A percentile compares a stretch with the other conserved stretches of the same genome.
phyloP scores from a whole-genome alignment of 257 asterid species.

The Solanum lycopersicoides region DNA sequence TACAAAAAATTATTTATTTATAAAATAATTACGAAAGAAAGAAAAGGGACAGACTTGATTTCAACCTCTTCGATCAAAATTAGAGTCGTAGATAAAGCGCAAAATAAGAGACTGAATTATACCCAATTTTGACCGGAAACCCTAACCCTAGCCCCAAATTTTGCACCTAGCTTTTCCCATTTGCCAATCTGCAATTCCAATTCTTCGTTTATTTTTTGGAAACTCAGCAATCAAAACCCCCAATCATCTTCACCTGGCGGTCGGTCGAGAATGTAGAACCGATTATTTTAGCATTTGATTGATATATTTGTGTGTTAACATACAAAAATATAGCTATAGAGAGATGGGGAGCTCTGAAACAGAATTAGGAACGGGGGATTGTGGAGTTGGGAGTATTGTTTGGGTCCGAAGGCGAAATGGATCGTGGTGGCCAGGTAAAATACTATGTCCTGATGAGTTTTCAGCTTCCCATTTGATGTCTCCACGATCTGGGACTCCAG shows the following conservation, averaged over 20 bases:
- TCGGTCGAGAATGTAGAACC: background rate
- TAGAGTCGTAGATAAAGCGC: background rate
- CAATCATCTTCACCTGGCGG: background rate
- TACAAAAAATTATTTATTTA: background rate
- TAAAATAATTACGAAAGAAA: background rate
- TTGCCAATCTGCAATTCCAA: slow-evolving; percentile 8
- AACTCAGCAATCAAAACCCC: slow-evolving; percentile 27
- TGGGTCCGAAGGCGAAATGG: slow-evolving; percentile 99
- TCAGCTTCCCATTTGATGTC: slow-evolving; percentile 67
- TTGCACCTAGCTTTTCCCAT: slow-evolving; percentile 15
- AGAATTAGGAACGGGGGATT: slow-evolving; percentile 47
- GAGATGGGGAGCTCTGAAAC: slow-evolving; percentile 73
- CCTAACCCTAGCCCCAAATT: slow-evolving; percentile 42
- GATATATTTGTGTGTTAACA: background rate
- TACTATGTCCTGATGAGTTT: slow-evolving; percentile 82
- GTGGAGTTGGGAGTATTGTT: slow-evolving; percentile 91
- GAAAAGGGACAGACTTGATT: background rate
- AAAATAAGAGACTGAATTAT: background rate
- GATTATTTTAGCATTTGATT: slow-evolving; percentile 1
- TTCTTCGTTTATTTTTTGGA: slow-evolving; percentile 23
- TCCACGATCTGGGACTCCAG: slow-evolving; percentile 98
- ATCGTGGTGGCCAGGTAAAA: slow-evolving; percentile 99
- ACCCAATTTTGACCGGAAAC: slow-evolving; percentile 38
- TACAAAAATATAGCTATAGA: background rate
- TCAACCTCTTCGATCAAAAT: background rate